Evolutionary conservation across 2,329 filamentous ascomycete genomes (phyloP).

Genomic region (Falciphora oryzae): DNA sequence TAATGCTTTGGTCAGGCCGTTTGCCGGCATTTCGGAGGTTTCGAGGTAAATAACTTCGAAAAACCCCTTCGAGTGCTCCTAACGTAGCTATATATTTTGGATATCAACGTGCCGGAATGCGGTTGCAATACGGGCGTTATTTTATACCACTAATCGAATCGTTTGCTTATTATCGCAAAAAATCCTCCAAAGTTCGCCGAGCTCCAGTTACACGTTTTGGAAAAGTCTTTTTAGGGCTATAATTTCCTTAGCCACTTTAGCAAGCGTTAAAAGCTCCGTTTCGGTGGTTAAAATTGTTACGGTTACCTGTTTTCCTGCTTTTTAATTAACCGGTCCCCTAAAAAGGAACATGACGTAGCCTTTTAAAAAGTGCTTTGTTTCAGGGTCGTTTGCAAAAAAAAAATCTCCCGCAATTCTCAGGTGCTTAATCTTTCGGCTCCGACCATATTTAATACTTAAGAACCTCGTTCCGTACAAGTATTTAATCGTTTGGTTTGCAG

Average conservation of each 20-base stretch:
- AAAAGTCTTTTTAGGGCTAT: background rate
- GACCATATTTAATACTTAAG: background rate
- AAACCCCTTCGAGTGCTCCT: too few species aligned
- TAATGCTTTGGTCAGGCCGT: too few species aligned
- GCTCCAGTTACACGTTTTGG: background rate
- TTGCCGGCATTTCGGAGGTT: too few species aligned
- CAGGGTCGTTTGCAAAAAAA: background rate
- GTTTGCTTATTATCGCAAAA: background rate
- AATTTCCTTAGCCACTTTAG: background rate
- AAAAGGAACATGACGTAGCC: constrained; percentile 3
- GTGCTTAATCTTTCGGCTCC: background rate
- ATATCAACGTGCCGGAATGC: too few species aligned
- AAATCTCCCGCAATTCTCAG: too few species aligned
- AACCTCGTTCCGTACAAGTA: background rate
- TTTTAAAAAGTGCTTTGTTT: background rate
- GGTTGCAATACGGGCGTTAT: too few species aligned
- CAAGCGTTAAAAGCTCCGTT: constrained; percentile 6
- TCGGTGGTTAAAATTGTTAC: constrained; percentile 11
- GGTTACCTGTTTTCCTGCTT: constrained; percentile 10
- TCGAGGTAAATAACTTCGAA: too few species aligned
- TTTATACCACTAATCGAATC: background rate
- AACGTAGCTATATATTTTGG: too few species aligned
- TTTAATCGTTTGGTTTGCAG: background rate
- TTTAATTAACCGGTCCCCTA: constrained; percentile 8
- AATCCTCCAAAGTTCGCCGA: background rate